Evolutionary conservation across 2,329 filamentous ascomycete species (phyloP).

Genomic region (Penicillium sp.): DNA sequence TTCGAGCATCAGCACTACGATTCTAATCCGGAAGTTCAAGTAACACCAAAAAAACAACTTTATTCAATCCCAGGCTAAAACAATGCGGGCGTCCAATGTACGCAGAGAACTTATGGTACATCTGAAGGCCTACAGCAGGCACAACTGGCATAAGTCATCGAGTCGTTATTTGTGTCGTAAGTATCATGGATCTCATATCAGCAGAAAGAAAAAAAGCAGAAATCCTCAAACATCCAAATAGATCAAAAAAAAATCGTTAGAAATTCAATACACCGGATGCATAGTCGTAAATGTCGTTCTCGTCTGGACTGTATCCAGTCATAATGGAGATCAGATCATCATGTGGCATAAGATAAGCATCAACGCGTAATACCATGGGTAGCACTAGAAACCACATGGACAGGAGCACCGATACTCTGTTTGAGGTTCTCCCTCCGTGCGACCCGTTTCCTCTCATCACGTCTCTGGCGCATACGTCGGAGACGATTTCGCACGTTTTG

Average conservation of each 20-base stretch:
- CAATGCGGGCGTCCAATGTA: constrained; percentile 3
- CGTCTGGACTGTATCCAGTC: constrained; percentile 16
- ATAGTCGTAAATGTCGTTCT: constrained; percentile 18
- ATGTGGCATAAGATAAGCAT: constrained; percentile 7
- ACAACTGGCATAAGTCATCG: constrained; percentile 17
- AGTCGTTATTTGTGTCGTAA: constrained; percentile 20
- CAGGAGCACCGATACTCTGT: constrained; percentile 53
- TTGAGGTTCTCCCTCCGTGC: constrained; percentile 55
- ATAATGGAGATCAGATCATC: constrained; percentile 1
- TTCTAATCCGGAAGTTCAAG: background rate
- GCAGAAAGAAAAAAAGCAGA: constrained; percentile 7
- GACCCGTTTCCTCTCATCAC: constrained; percentile 51
- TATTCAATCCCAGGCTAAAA: constrained; percentile 8
- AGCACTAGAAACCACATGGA: constrained; percentile 38
- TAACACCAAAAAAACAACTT: background rate
- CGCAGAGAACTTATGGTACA: constrained; percentile 19
- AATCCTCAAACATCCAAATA: background rate
- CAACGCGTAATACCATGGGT: constrained; percentile 16
- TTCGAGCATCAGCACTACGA: background rate
- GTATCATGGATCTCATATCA: constrained; percentile 20
- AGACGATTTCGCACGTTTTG: constrained; percentile 51
- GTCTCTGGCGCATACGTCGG: constrained; percentile 42
- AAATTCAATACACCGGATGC: constrained; percentile 5
- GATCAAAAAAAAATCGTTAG: background rate
- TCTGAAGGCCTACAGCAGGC: constrained; percentile 14